Conservation (phyloP, 129 eudicot genomes). For the Lactuca sativa region DNA sequence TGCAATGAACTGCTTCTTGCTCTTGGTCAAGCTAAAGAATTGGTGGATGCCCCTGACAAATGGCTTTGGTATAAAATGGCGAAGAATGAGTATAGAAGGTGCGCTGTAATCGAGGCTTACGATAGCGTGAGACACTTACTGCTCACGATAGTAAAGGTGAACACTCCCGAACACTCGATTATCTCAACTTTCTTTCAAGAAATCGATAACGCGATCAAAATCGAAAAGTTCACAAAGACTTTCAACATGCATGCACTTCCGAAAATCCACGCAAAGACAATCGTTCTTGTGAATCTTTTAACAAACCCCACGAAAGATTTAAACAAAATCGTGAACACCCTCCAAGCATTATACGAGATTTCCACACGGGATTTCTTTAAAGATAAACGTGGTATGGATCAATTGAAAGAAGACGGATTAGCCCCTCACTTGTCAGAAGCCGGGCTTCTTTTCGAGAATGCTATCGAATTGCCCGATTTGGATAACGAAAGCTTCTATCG, state of each 20-base stretch:
- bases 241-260: conserved; percentile 65
- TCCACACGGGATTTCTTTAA: conserved; percentile 72
- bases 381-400: conserved; percentile 55
- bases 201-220: conserved; percentile 62
- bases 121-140: conserved; percentile 74
- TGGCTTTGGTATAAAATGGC: conserved; percentile 85
- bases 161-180: conserved; percentile 70
- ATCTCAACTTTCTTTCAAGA: conserved; percentile 68
- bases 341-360: conserved; percentile 81
- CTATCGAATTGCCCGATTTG: conserved; percentile 55
- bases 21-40: conserved; percentile 84
- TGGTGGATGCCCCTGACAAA: conserved; percentile 84
- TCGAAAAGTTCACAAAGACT: conserved; percentile 70
- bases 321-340: conserved; percentile 63
- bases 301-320: conserved; percentile 51
- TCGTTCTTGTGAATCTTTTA: conserved; percentile 48
- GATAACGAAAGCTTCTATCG: conserved; percentile 64
- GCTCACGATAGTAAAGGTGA: conserved; percentile 55
- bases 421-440: conserved; percentile 53
- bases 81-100: conserved; percentile 76
- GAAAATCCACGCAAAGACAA: conserved; percentile 55
- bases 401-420: conserved; percentile 73
- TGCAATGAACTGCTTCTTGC: conserved; percentile 90
- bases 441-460: conserved; percentile 66
- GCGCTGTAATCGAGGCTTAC: conserved; percentile 87